Conservation (phyloP, 2,329 filamentous ascomycete genomes). For the Diaporthe destruens region DNA sequence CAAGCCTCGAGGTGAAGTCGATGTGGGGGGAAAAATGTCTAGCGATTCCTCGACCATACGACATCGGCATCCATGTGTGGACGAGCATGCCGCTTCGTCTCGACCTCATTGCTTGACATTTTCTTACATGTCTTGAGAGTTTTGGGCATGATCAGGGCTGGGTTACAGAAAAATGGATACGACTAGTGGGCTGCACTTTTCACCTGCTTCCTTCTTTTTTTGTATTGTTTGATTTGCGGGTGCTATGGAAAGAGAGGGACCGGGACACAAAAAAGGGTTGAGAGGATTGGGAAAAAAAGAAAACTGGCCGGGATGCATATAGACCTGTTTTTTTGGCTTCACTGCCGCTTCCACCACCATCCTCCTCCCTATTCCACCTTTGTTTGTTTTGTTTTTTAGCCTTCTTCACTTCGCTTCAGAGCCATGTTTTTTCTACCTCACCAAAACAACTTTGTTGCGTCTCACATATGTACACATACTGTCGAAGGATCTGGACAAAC, state of each 20-base stretch:
- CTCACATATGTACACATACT: slow-evolving; percentile 46
- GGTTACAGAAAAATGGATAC: slow-evolving; percentile 41
- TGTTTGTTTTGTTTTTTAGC: slow-evolving; percentile 18
- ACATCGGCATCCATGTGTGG: slow-evolving; percentile 29
- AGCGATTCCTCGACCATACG: slow-evolving; percentile 21
- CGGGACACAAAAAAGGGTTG: slow-evolving; percentile 39
- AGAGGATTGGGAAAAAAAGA: slow-evolving; percentile 44
- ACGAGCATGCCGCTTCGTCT: slow-evolving; percentile 22
- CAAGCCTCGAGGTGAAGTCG: slow-evolving; percentile 35
- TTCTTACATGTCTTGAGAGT: slow-evolving; percentile 34
- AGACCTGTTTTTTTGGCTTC: slow-evolving; percentile 45
- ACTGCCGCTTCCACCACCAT: slow-evolving; percentile 38
- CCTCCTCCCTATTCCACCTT: slow-evolving; percentile 36
- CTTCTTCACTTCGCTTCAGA: slow-evolving; percentile 39
- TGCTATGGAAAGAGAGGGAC: slow-evolving; percentile 41
- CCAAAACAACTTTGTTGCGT: slow-evolving; percentile 32
- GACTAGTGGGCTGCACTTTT: slow-evolving; percentile 31
- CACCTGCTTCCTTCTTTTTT: slow-evolving; percentile 28
- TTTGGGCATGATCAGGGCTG: slow-evolving; percentile 39
- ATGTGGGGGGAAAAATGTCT: slow-evolving; percentile 29
- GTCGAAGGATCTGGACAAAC: slow-evolving; percentile 41
- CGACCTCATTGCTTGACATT: slow-evolving; percentile 18
- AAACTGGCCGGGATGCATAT: slow-evolving; percentile 47
- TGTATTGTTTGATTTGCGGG: slow-evolving; percentile 26
- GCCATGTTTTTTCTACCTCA: slow-evolving; percentile 29